Percentiles rank a stretch among this genome's conserved stretches.
Conservation (phyloP, 768 basidiomycete genomes). For the Trametes meyenii region DNA sequence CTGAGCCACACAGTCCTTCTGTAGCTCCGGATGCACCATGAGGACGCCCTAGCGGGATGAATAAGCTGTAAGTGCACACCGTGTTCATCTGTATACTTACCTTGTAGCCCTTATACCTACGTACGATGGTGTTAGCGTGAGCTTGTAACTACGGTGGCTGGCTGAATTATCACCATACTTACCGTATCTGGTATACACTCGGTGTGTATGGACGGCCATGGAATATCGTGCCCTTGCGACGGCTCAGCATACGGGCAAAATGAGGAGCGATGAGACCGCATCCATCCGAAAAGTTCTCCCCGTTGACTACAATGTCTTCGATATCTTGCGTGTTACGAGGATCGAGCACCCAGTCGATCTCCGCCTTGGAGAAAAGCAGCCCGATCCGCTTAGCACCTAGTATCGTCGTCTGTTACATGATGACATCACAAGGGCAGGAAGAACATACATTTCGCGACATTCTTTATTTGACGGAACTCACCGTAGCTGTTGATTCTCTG, state of each 20-base stretch:
- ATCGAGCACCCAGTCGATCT: constrained; percentile 58
- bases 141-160: too few species aligned
- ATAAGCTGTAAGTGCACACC: neutral
- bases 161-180: neutral
- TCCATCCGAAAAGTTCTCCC: constrained; percentile 68
- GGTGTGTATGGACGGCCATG: constrained; percentile 60
- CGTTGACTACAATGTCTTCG: constrained; percentile 56
- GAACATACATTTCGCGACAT: constrained; percentile 59
- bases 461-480: constrained; percentile 63
- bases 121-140: neutral
- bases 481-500: constrained; percentile 58
- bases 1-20: constrained; percentile 50
- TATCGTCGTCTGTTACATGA: neutral
- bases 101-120: constrained; percentile 70
- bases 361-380: constrained; percentile 64
- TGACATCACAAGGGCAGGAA: neutral
- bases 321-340: constrained; percentile 56
- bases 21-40: constrained; percentile 66
- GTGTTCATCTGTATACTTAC: constrained; percentile 2
- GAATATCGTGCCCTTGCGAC: constrained; percentile 56
- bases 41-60: constrained; percentile 49
- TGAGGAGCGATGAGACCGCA: constrained; percentile 63
- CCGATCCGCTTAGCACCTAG: constrained; percentile 72
- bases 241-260: constrained; percentile 56
- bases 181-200: constrained; percentile 67